Evolutionary conservation across 805 yeast species (phyloP).

Genomic region (Clavispora fructus): DNA sequence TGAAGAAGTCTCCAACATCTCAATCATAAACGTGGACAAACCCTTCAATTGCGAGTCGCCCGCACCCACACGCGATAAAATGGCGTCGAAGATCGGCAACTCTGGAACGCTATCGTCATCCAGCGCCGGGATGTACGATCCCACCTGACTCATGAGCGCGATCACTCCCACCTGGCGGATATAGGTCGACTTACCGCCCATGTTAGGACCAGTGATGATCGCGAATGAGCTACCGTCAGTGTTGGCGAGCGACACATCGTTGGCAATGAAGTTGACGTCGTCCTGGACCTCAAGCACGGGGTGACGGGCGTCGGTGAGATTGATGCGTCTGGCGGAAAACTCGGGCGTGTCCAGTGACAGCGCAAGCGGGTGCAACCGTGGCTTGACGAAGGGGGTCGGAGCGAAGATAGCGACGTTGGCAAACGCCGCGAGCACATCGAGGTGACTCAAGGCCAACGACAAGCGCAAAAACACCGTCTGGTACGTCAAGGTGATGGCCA

Average conservation of each 20-base stretch:
- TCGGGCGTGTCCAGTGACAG: constrained; percentile 14
- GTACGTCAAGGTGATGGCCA: constrained; percentile 76
- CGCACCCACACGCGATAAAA: constrained; percentile 96
- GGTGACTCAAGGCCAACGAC: constrained; percentile 56
- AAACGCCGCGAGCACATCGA: constrained; percentile 82
- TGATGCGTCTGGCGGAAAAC: constrained; percentile 40
- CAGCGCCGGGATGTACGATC: constrained; percentile 79
- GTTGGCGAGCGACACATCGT: constrained; percentile 68
- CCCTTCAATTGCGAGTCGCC: constrained; percentile 97
- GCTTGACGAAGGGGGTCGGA: constrained; percentile 74
- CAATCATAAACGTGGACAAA: constrained; percentile 93
- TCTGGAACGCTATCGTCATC: constrained; percentile 49
- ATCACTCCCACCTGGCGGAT: constrained; percentile 87
- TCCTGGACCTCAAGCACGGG: constrained; percentile 94
- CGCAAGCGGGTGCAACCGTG: constrained; percentile 57
- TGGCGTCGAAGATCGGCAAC: constrained; percentile 80
- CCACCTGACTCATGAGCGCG: constrained; percentile 82
- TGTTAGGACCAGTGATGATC: constrained; percentile 92
- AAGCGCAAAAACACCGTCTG: constrained; percentile 70
- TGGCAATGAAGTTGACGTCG: constrained; percentile 83
- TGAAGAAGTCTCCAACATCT: constrained; percentile 90
- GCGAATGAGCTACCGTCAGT: constrained; percentile 52
- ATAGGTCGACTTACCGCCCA: constrained; percentile 97
- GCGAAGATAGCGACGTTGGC: constrained; percentile 79
- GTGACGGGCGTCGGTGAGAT: constrained; percentile 76